Conservation (phyloP, 164 flowering plant species). For the Stephania cephalantha region DNA sequence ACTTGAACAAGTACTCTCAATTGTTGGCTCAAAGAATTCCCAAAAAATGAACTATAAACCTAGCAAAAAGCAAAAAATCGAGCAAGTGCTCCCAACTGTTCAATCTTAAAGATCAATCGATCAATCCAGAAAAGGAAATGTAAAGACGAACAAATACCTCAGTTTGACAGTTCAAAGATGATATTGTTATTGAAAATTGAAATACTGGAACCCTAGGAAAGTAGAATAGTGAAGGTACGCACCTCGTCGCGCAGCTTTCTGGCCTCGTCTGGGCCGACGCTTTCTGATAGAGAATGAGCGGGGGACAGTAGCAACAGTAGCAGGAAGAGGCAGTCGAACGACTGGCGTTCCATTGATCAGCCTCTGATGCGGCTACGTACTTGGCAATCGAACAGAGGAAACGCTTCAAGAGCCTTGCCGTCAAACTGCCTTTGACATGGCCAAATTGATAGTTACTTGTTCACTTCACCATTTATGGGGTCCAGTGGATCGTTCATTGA, state of each 20-base stretch:
- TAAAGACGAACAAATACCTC: neutral
- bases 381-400: neutral
- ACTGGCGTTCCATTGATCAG: neutral
- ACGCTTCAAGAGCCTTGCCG: no score
- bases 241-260: conserved; percentile 85
- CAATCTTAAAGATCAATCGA: neutral
- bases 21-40: neutral
- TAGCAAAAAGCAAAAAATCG: neutral
- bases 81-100: neutral
- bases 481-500: no score
- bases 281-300: conserved; percentile 35
- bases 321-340: neutral
- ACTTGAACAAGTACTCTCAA: no score
- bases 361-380: neutral
- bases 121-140: neutral
- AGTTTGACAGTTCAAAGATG: neutral
- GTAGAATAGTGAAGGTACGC: neutral
- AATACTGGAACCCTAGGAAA: conserved; percentile 3
- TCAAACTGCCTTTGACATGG: no score
- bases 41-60: neutral
- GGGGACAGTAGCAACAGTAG: conserved; percentile 10
- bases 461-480: no score
- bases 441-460: no score
- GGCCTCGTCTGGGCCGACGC: conserved; percentile 70
- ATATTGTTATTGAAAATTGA: neutral